Conservation (phyloP, 495 filamentous ascomycete species). For the Neurospora tetraspora region DNA sequence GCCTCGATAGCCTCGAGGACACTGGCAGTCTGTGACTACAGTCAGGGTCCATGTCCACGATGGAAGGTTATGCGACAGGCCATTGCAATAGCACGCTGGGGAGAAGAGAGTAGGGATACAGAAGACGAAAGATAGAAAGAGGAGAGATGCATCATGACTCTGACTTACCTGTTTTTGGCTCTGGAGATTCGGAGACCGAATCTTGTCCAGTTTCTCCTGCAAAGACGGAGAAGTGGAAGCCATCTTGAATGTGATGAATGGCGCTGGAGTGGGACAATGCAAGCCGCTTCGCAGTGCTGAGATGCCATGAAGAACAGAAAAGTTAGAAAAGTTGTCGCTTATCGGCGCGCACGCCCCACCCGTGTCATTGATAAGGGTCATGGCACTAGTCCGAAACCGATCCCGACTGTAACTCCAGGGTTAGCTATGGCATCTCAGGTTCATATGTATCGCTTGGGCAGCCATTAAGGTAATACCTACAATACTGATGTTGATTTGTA, state of each 20-base stretch:
- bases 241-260: constrained; percentile 26
- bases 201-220: constrained; percentile 86
- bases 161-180: constrained; percentile 77
- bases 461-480: background rate
- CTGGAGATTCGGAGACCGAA: constrained; percentile 90
- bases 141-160: background rate
- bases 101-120: background rate
- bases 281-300: constrained; percentile 5
- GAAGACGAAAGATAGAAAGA: background rate
- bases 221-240: constrained; percentile 48
- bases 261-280: constrained; percentile 12
- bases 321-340: constrained; percentile 21
- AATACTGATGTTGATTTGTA: background rate
- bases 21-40: constrained; percentile 57
- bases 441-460: background rate
- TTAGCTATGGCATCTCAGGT: background rate
- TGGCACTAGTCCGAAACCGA: background rate
- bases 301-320: constrained; percentile 18
- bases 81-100: background rate
- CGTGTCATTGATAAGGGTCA: constrained; percentile 16
- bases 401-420: background rate
- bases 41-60: constrained; percentile 5
- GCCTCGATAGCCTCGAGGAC: constrained; percentile 88
- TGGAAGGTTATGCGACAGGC: constrained; percentile 1
- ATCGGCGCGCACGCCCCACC: constrained; percentile 15